Evolutionary conservation across 2,329 filamentous ascomycete genomes (phyloP).

Genomic region (Teratosphaeria epicoccoides): DNA sequence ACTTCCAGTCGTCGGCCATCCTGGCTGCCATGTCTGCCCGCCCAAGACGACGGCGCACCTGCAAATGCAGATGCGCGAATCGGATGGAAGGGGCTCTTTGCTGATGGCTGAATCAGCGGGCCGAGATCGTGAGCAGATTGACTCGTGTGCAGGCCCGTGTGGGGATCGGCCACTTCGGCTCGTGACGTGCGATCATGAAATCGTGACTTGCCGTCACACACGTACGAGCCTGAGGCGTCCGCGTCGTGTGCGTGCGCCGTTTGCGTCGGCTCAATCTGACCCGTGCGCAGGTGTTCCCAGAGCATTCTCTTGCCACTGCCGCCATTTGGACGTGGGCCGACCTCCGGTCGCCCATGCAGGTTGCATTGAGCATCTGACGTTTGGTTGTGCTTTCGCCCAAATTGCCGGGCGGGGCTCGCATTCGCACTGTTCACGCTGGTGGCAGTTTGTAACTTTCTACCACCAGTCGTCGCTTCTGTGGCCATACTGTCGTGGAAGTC

Average conservation of each 20-base stretch:
- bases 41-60: neutral
- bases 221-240: constrained; percentile 3
- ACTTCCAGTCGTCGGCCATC: neutral
- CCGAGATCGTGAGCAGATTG: neutral
- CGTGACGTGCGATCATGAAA: neutral
- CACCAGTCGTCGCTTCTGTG: constrained; percentile 2
- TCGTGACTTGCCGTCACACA: neutral
- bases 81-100: neutral
- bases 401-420: neutral
- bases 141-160: neutral
- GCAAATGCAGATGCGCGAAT: neutral
- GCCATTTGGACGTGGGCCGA: neutral
- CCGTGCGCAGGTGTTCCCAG: constrained; percentile 13
- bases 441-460: constrained; percentile 1
- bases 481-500: neutral
- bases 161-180: no score
- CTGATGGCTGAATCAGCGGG: neutral
- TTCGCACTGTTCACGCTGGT: neutral
- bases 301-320: constrained; percentile 5
- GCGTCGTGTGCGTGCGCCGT: constrained; percentile 12
- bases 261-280: constrained; percentile 14
- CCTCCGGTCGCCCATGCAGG: neutral
- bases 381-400: neutral
- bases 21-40: neutral
- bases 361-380: neutral